A percentile compares a stretch with the other conserved stretches of the same genome.
Conservation (phyloP, 306 rosid species). For the Prunus dulcis region DNA sequence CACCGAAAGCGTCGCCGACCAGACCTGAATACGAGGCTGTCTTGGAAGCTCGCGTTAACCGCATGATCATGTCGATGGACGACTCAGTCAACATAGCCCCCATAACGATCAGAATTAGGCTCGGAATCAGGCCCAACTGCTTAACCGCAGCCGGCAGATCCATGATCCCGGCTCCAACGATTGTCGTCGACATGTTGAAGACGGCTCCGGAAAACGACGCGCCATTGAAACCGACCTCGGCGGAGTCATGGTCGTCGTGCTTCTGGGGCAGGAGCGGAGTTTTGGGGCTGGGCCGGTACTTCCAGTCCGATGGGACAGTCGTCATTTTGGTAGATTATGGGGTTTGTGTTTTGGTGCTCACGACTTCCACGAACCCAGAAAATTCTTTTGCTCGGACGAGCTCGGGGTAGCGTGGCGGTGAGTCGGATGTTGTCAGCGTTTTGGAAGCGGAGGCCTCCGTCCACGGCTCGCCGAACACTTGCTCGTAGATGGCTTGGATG, state of each 20-base stretch:
- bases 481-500: too few species aligned
- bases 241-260: constrained; percentile 25
- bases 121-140: constrained; percentile 53
- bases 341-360: too few species aligned
- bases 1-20: constrained; percentile 52
- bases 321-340: constrained; percentile 11
- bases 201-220: constrained; percentile 64
- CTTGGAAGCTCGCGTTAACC: constrained; percentile 60
- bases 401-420: too few species aligned
- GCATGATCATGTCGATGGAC: constrained; percentile 50
- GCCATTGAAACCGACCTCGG: constrained; percentile 32
- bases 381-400: too few species aligned
- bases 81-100: constrained; percentile 49
- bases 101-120: constrained; percentile 43
- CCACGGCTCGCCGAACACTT: too few species aligned
- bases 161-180: constrained; percentile 79
- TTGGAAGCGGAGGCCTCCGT: too few species aligned
- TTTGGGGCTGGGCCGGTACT: constrained; percentile 46
- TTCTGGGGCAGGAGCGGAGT: constrained; percentile 25
- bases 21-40: constrained; percentile 49
- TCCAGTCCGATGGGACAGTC: constrained; percentile 33
- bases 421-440: too few species aligned
- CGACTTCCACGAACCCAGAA: too few species aligned
- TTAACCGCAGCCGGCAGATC: constrained; percentile 65
- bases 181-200: constrained; percentile 64